phyloP scores from a whole-genome alignment of 148 eudicot species.

The Vaccinium vitisidaea region DNA sequence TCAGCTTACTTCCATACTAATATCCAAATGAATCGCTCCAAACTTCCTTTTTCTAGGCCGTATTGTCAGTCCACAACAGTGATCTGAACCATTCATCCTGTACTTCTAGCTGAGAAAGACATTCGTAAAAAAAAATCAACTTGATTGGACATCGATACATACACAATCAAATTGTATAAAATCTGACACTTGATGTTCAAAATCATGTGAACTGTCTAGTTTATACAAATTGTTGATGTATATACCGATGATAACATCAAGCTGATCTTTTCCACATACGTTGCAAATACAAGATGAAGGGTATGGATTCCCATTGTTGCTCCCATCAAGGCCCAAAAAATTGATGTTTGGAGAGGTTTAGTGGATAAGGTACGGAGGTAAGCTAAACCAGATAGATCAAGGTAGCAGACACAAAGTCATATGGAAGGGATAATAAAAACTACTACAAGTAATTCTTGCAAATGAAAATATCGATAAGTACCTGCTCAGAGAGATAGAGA shows the following conservation, averaged over 20 bases:
- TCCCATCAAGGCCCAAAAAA: not conserved
- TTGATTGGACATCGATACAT: not conserved
- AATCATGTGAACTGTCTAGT: not conserved
- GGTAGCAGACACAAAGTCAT: not conserved
- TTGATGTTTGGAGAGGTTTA: not conserved
- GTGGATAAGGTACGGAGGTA: not conserved
- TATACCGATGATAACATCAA: not conserved
- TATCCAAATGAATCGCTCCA: not conserved
- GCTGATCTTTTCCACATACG: not conserved
- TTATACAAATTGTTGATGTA: not conserved
- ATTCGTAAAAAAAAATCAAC: not conserved
- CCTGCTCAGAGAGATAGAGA: conserved; percentile 94
- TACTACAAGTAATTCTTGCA: not conserved
- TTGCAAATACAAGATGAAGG: not conserved
- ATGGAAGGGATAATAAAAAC: not conserved
- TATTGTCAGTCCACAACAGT: not conserved
- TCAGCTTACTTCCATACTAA: not conserved
- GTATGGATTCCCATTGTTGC: not conserved
- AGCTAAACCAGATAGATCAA: not conserved
- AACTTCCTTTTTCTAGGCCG: not conserved
- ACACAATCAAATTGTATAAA: not conserved
- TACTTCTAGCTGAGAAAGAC: not conserved
- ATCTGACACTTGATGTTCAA: not conserved
- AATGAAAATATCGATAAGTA: conserved; percentile 7
- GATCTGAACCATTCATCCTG: not conserved